Base-by-base conservation (phyloP, 192 early-diverging fungal genomes). In the Phycomyces blakesleeanus region DNA sequence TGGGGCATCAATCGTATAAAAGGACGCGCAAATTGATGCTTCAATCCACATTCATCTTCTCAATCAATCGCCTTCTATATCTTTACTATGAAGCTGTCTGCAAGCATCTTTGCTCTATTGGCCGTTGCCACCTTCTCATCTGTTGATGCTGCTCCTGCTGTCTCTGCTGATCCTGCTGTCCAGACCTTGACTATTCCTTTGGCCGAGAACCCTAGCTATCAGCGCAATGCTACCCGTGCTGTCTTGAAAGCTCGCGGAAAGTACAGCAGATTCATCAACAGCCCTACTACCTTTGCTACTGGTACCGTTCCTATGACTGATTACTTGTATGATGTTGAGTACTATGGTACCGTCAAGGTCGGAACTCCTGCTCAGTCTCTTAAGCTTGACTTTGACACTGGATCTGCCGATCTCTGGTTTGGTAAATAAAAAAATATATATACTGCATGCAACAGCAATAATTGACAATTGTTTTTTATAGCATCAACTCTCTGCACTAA, bases 351-450 rank as follows among this genome's bases (percentile, higher is more conserved):
- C n/a, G 83, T 87, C 5, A 71, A 79, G 0, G 76, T 87, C 21
- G 87, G 87, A 11, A 81, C 87, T 10, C 87, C 87, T 40, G 81
- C 84, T 18, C 84, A 87, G 53, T 73, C 71, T 39, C 85, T 89
- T 67, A 86, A 86, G 53, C 71, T 89, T n/a, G 79, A 86, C 57
- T 80, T 89, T 37, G 87, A 89, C 55, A 89, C 87, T 3, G 88
- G 88, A 20, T 87, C 85, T 1, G 82, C 82, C n/a, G 88, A 89
- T 67, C 64, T 87, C 3, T 89, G 86, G 86, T 76, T 87, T 51
- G 67, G 67, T 69, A 58, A 63, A 24, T 55, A 51, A 0, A 29
- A 38, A 15, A 29, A 12, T 56, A 55, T 29, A 4, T n/a, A n/a
- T n/a, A n/a, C n/a, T n/a, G n/a, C n/a, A n/a, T n/a, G n/a, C n/a